Evolutionary conservation across 1,284 basidiomycete species (phyloP).

Genomic region (Cutaneotrichosporon cavernicola): DNA sequence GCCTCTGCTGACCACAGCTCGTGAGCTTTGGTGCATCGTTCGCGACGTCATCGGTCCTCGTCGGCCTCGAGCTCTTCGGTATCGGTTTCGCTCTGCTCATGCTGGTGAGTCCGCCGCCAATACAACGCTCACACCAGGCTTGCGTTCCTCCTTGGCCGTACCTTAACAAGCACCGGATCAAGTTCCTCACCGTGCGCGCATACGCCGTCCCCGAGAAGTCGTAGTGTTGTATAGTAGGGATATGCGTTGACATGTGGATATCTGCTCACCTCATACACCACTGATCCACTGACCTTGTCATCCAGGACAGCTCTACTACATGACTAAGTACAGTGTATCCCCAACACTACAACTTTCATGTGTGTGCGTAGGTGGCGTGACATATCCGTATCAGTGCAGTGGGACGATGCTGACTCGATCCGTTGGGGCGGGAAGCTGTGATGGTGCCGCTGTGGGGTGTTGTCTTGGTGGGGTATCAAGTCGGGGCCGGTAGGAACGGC

Average conservation of each 20-base stretch:
- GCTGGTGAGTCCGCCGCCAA: constrained; percentile 28
- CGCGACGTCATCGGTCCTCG: constrained; percentile 34
- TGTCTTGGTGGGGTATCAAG: background rate
- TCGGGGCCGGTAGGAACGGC: no score
- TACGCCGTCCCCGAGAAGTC: constrained; percentile 1
- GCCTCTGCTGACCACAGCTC: constrained; percentile 22
- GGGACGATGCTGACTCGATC: background rate
- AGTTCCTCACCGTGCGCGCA: constrained; percentile 41
- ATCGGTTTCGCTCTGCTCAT: constrained; percentile 36
- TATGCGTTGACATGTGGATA: background rate
- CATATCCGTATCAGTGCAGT: no score
- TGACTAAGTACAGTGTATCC: background rate
- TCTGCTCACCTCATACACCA: background rate
- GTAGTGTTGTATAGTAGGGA: constrained; percentile 8
- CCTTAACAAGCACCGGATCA: constrained; percentile 39
- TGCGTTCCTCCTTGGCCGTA: constrained; percentile 46
- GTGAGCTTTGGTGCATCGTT: constrained; percentile 40
- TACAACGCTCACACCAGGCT: constrained; percentile 23
- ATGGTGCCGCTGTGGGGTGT: background rate
- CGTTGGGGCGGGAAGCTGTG: background rate
- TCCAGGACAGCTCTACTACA: no score
- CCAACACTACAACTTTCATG: background rate
- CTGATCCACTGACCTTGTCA: background rate
- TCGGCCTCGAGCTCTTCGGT: constrained; percentile 41
- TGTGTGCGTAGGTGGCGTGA: background rate